Percentiles rank a stretch among this genome's conserved stretches.
Evolutionary conservation across 2,329 filamentous ascomycete genomes (phyloP).

Genomic region (Claviceps sp.): DNA sequence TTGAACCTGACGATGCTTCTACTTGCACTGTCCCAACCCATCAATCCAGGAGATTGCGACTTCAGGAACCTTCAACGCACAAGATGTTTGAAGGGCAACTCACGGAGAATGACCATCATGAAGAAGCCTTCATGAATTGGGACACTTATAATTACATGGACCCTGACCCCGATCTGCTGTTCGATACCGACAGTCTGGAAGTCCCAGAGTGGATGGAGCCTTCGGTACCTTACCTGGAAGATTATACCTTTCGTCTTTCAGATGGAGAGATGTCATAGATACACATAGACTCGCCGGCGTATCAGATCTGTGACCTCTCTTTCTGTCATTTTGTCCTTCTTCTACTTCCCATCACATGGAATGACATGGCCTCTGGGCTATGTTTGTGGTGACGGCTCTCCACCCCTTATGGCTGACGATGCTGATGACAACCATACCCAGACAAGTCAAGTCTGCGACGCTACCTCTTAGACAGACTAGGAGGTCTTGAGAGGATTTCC

Average conservation of each 20-base stretch:
- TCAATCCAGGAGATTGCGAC: conserved; percentile 5
- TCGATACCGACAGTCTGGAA: conserved; percentile 3
- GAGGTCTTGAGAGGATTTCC: neutral
- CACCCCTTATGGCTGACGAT: neutral
- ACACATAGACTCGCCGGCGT: neutral
- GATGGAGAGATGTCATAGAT: conserved; percentile 1
- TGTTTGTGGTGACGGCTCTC: conserved; percentile 2
- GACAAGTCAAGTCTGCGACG: neutral
- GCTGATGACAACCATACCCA: conserved; percentile 3
- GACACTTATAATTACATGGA: conserved; percentile 6
- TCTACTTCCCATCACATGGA: neutral
- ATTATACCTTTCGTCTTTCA: conserved; percentile 3
- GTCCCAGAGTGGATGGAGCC: conserved; percentile 6
- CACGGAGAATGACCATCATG: conserved; percentile 5
- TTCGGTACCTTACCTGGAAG: conserved; percentile 4
- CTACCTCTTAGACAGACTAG: neutral
- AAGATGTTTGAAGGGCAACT: conserved; percentile 1
- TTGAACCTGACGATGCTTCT: conserved; percentile 3
- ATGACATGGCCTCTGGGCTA: neutral
- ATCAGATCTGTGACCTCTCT: neutral
- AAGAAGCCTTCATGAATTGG: conserved; percentile 7
- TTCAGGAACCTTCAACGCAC: conserved; percentile 4
- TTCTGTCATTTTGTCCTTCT: neutral
- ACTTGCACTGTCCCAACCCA: conserved; percentile 3
- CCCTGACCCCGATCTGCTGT: conserved; percentile 5